Evolutionary conservation across 2,329 filamentous ascomycete species (phyloP), one percentile per base, ranked within the genome.

Genomic region (Hypoxylon sp.): DNA sequence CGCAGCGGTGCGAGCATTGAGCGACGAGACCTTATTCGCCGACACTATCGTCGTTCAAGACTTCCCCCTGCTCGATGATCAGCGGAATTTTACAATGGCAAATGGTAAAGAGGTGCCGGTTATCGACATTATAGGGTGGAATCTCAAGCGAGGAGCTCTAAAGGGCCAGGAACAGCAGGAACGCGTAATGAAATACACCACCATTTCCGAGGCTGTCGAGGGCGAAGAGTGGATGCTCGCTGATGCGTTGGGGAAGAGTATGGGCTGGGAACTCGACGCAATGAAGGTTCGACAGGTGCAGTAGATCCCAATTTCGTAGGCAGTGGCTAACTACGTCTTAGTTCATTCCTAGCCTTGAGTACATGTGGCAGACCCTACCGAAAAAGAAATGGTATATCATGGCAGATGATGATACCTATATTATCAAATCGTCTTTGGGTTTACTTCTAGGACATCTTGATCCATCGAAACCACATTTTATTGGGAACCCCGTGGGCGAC

Each of bases 341-440:
- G 84, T 86, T 86, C 70, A 80, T 87, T 53, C 80, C 83, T 41
- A 82, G 83, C 44, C 80, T 87, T 67, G 82, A 86, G 67, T 79
- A 84, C 63, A 77, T 82, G 19, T 85, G 82, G 76, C 73, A 77
- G 39, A 77, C 75, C 15, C 77, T 86, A 70, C 85, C 84, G 0
- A 72, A 78, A 63, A 87, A 86, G 76, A 85, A 85, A 71, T 87
- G 85, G 85, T 87, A 86, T 69, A 72, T 87, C 64, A 81, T 87
- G 65, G 73, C 85, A 13, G 85, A 87, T 72, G 85, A 87, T 72
- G 85, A 87, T 70, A 87, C 84, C 0, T 87, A 82, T 70, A 71
- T 87, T 46, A 77, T 86, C 46, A 79, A 79, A 53, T 77, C 80
- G 2, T 84, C 84, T 11, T 73, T 87, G 26, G 74, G 77, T 43